A percentile compares a stretch with the other conserved stretches of the same genome.
Evolutionary conservation across 2,329 filamentous ascomycete species (phyloP).

Genomic region (Fusarium sp.): DNA sequence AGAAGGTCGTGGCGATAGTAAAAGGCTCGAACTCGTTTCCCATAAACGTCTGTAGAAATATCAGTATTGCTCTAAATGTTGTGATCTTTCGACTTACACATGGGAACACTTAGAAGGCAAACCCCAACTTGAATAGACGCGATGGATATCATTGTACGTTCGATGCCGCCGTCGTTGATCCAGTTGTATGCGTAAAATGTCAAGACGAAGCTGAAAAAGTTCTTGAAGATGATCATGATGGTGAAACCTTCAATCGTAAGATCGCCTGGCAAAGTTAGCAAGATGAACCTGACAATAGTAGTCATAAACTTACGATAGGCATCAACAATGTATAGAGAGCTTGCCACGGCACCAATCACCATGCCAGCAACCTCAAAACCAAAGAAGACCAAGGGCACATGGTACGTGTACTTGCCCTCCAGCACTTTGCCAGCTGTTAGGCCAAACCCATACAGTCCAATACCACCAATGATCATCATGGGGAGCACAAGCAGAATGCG

Average conservation of each 20-base stretch:
- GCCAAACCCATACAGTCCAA: conserved; percentile 87
- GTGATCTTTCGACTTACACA: conserved; percentile 81
- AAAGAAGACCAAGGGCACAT: conserved; percentile 85
- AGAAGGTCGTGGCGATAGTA: conserved; percentile 82
- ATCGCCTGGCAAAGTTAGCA: conserved; percentile 64
- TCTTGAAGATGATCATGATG: conserved; percentile 92
- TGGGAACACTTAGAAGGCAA: conserved; percentile 79
- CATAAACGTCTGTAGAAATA: conserved; percentile 72
- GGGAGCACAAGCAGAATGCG: conserved; percentile 85
- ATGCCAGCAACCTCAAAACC: conserved; percentile 87
- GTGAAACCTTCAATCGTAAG: conserved; percentile 91
- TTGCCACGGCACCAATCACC: conserved; percentile 90
- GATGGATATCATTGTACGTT: conserved; percentile 74
- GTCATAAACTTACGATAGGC: conserved; percentile 77
- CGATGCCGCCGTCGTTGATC: conserved; percentile 75
- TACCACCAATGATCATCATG: conserved; percentile 80
- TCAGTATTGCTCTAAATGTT: neutral
- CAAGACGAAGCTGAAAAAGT: conserved; percentile 88
- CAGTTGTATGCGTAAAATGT: conserved; percentile 89
- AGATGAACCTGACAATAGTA: neutral
- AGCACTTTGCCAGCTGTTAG: conserved; percentile 74
- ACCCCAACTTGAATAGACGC: conserved; percentile 82
- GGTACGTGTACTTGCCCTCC: conserved; percentile 70
- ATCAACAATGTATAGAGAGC: conserved; percentile 90
- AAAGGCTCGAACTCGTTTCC: conserved; percentile 81